phyloP scores from a whole-genome alignment of 1,284 basidiomycete genomes.

The Macrocybe sp. region DNA sequence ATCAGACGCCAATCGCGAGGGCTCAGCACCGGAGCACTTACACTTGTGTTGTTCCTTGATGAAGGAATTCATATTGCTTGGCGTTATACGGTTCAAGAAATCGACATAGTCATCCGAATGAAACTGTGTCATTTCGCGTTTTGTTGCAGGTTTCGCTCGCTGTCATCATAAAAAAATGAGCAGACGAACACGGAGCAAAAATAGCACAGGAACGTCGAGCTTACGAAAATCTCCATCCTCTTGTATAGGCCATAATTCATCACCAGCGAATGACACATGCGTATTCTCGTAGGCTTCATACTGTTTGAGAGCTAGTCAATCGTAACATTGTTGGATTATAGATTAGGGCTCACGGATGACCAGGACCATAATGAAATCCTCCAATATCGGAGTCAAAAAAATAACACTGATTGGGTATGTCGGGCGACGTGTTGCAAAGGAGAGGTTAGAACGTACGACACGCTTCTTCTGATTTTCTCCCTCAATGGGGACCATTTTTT shows the following conservation, averaged over 20 bases:
- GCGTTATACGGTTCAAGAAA: conserved; percentile 85
- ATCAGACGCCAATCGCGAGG: background rate
- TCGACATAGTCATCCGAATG: conserved; percentile 99
- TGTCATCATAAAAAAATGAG: conserved; percentile 25
- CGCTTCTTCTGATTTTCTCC: conserved; percentile 79
- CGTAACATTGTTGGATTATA: conserved; percentile 9
- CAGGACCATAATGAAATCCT: conserved; percentile 97
- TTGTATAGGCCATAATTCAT: conserved; percentile 99
- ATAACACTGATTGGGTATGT: conserved; percentile 66
- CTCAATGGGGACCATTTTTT: conserved; percentile 61
- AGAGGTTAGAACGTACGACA: conserved; percentile 56
- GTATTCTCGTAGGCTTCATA: conserved; percentile 96
- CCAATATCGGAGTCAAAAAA: conserved; percentile 99
- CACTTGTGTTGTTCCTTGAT: conserved; percentile 97
- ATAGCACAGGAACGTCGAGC: conserved; percentile 29
- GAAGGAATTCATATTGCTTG: conserved; percentile 81
- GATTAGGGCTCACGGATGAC: conserved; percentile 62
- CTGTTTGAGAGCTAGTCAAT: conserved; percentile 29
- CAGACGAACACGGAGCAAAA: background rate
- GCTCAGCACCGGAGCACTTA: conserved; percentile 31
- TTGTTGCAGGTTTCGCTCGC: conserved; percentile 98
- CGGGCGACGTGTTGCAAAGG: conserved; percentile 2
- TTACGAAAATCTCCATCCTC: conserved; percentile 95
- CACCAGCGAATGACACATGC: conserved; percentile 99
- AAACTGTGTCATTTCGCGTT: conserved; percentile 95